These are phyloP conservation scores for Hypoxylon lienhwacheense DNA, from an alignment of 495 filamentous ascomycete species.

Conservation along the genomic window DNA sequence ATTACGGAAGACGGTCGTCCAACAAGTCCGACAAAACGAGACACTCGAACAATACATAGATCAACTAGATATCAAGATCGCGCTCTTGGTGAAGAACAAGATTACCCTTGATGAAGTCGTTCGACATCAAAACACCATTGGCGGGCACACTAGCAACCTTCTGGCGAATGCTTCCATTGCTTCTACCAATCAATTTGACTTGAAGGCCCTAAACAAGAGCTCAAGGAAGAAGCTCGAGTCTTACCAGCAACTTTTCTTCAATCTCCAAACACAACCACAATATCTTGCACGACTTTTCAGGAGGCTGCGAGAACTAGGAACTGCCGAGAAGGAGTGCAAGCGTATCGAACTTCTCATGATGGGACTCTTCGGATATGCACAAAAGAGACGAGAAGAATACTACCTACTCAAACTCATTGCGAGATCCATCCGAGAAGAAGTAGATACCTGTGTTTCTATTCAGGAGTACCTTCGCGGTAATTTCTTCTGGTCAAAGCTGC, in stretches of 20 bases:
- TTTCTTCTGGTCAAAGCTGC: slow-evolving; percentile 89
- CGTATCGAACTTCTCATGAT: slow-evolving; percentile 91
- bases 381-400: slow-evolving; percentile 95
- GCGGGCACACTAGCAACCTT: slow-evolving; percentile 83
- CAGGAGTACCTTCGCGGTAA: slow-evolving; percentile 87
- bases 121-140: slow-evolving; percentile 94
- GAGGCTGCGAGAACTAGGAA: slow-evolving; percentile 78
- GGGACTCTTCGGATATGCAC: slow-evolving; percentile 95
- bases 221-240: slow-evolving; percentile 92
- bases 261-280: slow-evolving; percentile 93
- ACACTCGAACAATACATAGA: slow-evolving; percentile 97
- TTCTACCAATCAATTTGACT: slow-evolving; percentile 89
- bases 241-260: slow-evolving; percentile 97
- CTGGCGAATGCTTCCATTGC: slow-evolving; percentile 84
- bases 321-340: slow-evolving; percentile 88
- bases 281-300: slow-evolving; percentile 90
- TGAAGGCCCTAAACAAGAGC: slow-evolving; percentile 96
- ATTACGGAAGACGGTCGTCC: slow-evolving; percentile 88
- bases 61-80: slow-evolving; percentile 98
- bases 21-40: slow-evolving; percentile 96
- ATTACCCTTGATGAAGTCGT: slow-evolving; percentile 98
- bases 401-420: slow-evolving; percentile 89
- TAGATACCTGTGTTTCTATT: slow-evolving; percentile 70
- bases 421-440: slow-evolving; percentile 81
- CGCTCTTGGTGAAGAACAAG: slow-evolving; percentile 97